Evolutionary conservation across 345 rosid genomes (phyloP), one percentile per base, ranked within the genome.

Genomic region (Citropsis articulata): DNA sequence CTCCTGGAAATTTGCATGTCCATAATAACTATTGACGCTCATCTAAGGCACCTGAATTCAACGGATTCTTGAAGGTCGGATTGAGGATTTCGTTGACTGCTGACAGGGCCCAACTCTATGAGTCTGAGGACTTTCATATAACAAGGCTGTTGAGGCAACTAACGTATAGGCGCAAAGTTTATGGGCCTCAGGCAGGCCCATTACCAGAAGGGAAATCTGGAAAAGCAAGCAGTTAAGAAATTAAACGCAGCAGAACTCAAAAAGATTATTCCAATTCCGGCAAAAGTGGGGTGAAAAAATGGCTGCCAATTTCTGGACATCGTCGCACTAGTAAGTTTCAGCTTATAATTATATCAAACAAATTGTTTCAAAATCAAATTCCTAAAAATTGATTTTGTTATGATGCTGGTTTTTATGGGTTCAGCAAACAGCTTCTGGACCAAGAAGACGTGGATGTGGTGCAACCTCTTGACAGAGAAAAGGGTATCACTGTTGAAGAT

Each of bases 271-370:
- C 30, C n/a, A 55, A 72, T 35, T n/a, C 31, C 22, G 24, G 64
- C 65, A 1, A 21, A 19, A 3, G 16, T 0, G 48, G 4, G 5
- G 18, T 1, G 4, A 33, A 63, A 45, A 63, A 18, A 75, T 95
- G 98, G 95, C 98, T 27, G 91, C 98, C 63, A 95, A 95, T 88
- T 95, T 95, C 89, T 95, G 98, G 98, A 89, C 94, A 63, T 93
- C 98, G 64, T 82, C 98, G 64, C 98, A 93, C 84, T 83, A 65
- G 98, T 93, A 84, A 86, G 79, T 77, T 66, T 64, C 62, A 28
- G 66, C 10, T 74, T 55, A 7, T 42, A 24, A 33, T 18, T 7
- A 64, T 45, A 45, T 45, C 50, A 45, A 45, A 1, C 50, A 45
- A 45, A 45, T 0, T 13, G 50, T 45, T 45, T 45, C 5, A 45